phyloP scores from a whole-genome alignment of 1,284 basidiomycete genomes.

The Sporisorium exsertum region DNA sequence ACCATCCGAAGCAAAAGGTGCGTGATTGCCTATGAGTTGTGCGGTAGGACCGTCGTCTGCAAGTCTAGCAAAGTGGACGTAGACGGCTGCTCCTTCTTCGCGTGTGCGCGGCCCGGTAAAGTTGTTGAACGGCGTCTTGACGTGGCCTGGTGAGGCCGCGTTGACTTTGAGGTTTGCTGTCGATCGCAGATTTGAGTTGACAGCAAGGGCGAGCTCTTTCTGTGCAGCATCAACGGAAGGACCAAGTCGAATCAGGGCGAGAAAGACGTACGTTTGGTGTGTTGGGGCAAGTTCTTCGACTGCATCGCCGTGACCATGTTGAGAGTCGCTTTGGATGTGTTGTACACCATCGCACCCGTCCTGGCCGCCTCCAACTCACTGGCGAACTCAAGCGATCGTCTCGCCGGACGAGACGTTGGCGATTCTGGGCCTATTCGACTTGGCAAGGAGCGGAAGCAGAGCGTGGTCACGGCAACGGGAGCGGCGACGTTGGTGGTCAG shows the following conservation, averaged over 20 bases:
- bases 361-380: conserved; percentile 20
- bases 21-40: conserved; percentile 25
- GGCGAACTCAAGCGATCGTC: conserved; percentile 24
- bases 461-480: conserved; percentile 23
- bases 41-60: conserved; percentile 23
- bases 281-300: conserved; percentile 22
- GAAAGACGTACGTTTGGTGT: not conserved
- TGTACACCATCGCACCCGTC: conserved; percentile 43
- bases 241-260: too few species aligned
- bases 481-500: conserved; percentile 27
- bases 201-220: too few species aligned
- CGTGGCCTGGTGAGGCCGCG: conserved; percentile 35
- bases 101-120: conserved; percentile 22
- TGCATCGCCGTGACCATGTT: conserved; percentile 47
- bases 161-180: conserved; percentile 29
- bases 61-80: conserved; percentile 31
- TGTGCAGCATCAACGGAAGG: too few species aligned
- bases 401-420: conserved; percentile 28
- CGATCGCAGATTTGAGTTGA: not conserved
- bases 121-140: conserved; percentile 40
- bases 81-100: conserved; percentile 27
- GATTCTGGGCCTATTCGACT: conserved; percentile 12
- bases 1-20: conserved; percentile 15
- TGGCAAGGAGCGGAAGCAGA: conserved; percentile 16
- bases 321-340: conserved; percentile 30